Conservation (phyloP, 2,329 filamentous ascomycete species). For the Geoglossum cookeanum region DNA sequence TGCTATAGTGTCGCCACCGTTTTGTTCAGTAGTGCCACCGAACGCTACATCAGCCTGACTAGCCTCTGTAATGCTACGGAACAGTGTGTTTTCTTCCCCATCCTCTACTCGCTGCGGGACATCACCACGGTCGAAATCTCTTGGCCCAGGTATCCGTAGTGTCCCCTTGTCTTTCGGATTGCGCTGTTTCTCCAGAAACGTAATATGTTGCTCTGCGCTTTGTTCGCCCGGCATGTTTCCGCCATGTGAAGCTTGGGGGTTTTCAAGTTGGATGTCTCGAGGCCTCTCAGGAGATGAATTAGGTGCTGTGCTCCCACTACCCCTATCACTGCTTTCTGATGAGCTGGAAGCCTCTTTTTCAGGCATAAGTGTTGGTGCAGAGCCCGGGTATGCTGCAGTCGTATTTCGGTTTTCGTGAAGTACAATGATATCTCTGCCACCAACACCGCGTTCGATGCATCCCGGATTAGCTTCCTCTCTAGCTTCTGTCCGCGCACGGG, state of each 20-base stretch:
- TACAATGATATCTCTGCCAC: conserved; percentile 45
- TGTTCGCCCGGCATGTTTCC: conserved; percentile 24
- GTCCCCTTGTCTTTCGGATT: conserved; percentile 52
- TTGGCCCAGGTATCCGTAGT: conserved; percentile 74
- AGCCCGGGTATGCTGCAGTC: conserved; percentile 37
- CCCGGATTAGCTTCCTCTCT: conserved; percentile 27
- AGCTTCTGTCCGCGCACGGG: conserved; percentile 33
- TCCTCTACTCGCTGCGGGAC: conserved; percentile 41
- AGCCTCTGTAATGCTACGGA: conserved; percentile 12
- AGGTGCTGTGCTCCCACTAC: neutral
- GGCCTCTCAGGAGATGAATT: conserved; percentile 3
- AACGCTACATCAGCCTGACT: neutral
- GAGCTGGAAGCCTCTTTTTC: conserved; percentile 15
- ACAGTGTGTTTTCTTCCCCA: conserved; percentile 18
- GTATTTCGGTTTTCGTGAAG: conserved; percentile 27
- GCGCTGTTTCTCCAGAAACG: conserved; percentile 69
- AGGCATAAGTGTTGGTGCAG: conserved; percentile 29
- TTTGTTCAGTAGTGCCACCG: conserved; percentile 11
- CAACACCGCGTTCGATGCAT: conserved; percentile 42
- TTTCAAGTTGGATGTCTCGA: conserved; percentile 47
- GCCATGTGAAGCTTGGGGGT: conserved; percentile 34
- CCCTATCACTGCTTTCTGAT: neutral
- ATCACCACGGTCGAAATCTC: conserved; percentile 72
- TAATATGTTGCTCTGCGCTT: conserved; percentile 62
- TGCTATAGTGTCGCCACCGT: conserved; percentile 21